phyloP scores from a whole-genome alignment of 2,329 filamentous ascomycete species.

The Colletotrichum limetticola region DNA sequence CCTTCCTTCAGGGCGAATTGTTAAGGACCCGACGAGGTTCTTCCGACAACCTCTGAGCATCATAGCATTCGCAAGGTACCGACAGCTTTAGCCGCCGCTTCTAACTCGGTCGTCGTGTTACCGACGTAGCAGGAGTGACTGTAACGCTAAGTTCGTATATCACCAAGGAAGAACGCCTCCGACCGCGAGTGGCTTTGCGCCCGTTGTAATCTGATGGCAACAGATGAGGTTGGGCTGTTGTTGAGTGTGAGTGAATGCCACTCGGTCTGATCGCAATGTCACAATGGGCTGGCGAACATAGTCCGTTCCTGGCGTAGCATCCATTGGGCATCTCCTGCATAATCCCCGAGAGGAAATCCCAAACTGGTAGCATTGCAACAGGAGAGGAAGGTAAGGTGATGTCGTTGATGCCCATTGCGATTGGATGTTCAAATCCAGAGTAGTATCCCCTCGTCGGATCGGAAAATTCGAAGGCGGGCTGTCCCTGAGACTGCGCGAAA shows the following conservation, averaged over 20 bases:
- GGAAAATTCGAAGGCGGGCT: background rate
- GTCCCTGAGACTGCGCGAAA: background rate
- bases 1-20: background rate
- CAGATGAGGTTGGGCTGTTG: background rate
- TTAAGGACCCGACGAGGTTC: background rate
- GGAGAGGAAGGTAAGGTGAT: background rate
- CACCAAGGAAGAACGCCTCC: background rate
- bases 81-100: background rate
- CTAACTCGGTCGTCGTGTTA: background rate
- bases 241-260: background rate
- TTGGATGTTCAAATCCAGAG: constrained; percentile 10
- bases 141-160: background rate
- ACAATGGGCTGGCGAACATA: constrained; percentile 7
- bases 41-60: background rate
- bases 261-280: constrained; percentile 10
- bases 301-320: constrained; percentile 9
- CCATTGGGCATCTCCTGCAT: background rate
- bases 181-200: background rate
- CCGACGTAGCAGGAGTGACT: background rate
- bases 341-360: constrained; percentile 3
- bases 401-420: constrained; percentile 17
- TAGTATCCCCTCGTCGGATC: background rate
- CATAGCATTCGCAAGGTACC: background rate
- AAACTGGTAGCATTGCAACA: background rate
- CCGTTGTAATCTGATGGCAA: background rate